Evolutionary conservation across 805 yeast genomes (phyloP).

Genomic region (Ogataea pini): DNA sequence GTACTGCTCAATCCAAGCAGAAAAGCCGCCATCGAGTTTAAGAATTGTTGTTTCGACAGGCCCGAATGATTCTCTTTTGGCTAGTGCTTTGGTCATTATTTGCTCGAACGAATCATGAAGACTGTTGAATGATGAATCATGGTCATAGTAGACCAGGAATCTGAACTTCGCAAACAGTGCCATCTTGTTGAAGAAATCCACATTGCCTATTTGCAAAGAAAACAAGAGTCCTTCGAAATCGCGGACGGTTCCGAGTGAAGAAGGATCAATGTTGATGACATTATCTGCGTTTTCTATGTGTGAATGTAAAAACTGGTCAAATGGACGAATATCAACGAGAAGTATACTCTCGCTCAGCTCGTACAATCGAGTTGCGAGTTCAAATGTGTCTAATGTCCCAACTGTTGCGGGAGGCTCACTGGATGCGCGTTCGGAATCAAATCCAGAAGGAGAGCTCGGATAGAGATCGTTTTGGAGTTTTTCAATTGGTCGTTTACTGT

Average conservation of each 20-base stretch:
- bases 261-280: conserved; percentile 44
- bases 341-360: conserved; percentile 23
- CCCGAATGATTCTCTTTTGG: conserved; percentile 16
- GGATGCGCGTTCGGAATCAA: not conserved
- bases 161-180: conserved; percentile 35
- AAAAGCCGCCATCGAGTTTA: conserved; percentile 45
- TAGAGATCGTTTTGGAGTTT: conserved; percentile 14
- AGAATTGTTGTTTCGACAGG: conserved; percentile 9
- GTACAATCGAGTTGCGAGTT: conserved; percentile 14
- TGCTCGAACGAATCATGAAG: conserved; percentile 28
- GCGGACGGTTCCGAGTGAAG: conserved; percentile 17
- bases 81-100: conserved; percentile 16
- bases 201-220: conserved; percentile 34
- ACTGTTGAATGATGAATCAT: conserved; percentile 34
- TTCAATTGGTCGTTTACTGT: not conserved
- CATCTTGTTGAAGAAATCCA: conserved; percentile 35
- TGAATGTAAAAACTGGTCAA: conserved; percentile 33
- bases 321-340: conserved; percentile 43
- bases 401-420: not conserved
- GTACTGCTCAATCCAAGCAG: conserved; percentile 42
- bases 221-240: conserved; percentile 23
- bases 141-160: conserved; percentile 41
- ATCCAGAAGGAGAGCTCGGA: conserved; percentile 11
- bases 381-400: conserved; percentile 15
- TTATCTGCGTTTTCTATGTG: conserved; percentile 40